Percentiles rank a stretch among this genome's conserved stretches.
Evolutionary conservation across 2,329 filamentous ascomycete genomes (phyloP).

Genomic region (Calycina herbarum): DNA sequence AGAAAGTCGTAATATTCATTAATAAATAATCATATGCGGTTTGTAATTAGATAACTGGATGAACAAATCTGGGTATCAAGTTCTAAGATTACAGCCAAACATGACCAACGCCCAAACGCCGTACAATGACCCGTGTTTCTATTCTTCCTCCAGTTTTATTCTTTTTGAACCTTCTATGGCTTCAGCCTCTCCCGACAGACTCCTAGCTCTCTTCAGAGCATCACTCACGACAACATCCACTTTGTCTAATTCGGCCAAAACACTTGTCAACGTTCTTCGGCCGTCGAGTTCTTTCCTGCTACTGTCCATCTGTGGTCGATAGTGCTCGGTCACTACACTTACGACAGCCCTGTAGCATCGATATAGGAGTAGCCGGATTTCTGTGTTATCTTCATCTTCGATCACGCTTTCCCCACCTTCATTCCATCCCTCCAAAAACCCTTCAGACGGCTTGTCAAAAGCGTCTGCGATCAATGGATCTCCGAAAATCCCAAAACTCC

Average conservation of each 20-base stretch:
- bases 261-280: slow-evolving; percentile 50
- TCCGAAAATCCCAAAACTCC: slow-evolving; percentile 60
- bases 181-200: slow-evolving; percentile 16
- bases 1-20: neutral
- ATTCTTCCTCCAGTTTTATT: slow-evolving; percentile 22
- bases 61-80: slow-evolving; percentile 5
- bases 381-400: slow-evolving; percentile 46
- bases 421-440: slow-evolving; percentile 49
- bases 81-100: neutral
- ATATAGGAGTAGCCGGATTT: slow-evolving; percentile 55
- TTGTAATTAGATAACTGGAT: slow-evolving; percentile 3
- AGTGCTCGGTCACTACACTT: slow-evolving; percentile 55
- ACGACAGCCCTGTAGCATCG: slow-evolving; percentile 57
- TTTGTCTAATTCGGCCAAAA: slow-evolving; percentile 48
- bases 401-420: slow-evolving; percentile 37
- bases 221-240: slow-evolving; percentile 25
- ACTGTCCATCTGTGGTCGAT: slow-evolving; percentile 50
- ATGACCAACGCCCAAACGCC: slow-evolving; percentile 8
- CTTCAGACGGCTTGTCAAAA: slow-evolving; percentile 47
- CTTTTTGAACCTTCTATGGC: slow-evolving; percentile 25
- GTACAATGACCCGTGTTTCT: neutral
- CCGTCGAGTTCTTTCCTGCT: slow-evolving; percentile 53
- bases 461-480: slow-evolving; percentile 56
- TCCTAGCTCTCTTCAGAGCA: slow-evolving; percentile 29
- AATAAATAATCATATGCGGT: neutral